Conservation (phyloP, 164 flowering plant species). For the Cinnamomum micranthum region DNA sequence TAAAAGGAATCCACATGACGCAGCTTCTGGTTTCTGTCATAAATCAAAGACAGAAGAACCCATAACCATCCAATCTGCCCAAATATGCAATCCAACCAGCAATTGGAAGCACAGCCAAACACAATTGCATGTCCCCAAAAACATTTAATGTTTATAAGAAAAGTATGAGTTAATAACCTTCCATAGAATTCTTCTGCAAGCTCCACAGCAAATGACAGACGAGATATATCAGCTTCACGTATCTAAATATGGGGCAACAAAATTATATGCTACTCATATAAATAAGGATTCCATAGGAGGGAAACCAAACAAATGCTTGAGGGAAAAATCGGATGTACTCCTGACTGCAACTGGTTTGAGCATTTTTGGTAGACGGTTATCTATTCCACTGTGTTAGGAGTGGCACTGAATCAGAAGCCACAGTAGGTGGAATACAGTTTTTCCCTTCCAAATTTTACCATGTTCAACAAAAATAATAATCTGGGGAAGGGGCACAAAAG, state of each 20-base stretch:
- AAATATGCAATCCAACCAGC: background rate
- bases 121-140: background rate
- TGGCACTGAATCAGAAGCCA: background rate
- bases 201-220: conserved; percentile 99
- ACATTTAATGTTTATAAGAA: background rate
- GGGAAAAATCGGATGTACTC: too few relatives aligned
- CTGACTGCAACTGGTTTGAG: background rate
- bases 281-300: background rate
- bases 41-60: background rate
- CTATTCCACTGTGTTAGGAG: too few relatives aligned
- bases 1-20: background rate
- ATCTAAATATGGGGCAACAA: conserved; percentile 40
- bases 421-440: background rate
- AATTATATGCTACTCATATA: background rate
- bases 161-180: conserved; percentile 43
- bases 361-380: background rate
- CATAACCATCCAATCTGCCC: background rate
- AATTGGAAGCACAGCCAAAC: background rate
- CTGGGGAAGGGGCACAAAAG: background rate
- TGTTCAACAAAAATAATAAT: background rate
- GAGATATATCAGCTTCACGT: conserved; percentile 98
- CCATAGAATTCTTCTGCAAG: conserved; percentile 99
- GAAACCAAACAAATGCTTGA: conserved; percentile 2
- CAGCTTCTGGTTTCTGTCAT: too few relatives aligned
- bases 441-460: background rate